A percentile compares a stretch with the other conserved stretches of the same genome.
Conservation (phyloP, 768 basidiomycete genomes). For the Boletus fagicola region DNA sequence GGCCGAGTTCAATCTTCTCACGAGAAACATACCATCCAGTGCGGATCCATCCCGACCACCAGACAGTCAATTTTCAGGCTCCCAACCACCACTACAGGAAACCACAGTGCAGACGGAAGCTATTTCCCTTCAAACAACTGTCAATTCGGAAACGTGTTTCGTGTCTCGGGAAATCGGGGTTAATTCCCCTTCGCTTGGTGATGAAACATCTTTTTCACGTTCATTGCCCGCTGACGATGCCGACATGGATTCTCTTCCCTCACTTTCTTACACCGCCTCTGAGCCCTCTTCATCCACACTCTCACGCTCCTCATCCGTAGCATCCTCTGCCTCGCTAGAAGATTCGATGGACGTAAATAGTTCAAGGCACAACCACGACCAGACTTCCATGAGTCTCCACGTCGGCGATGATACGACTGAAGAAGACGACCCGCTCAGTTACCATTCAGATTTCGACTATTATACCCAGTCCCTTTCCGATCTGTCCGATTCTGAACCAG, state of each 20-base stretch:
- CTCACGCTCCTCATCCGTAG: slow-evolving; percentile 44
- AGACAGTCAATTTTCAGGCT: background rate
- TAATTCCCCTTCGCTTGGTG: slow-evolving; percentile 9
- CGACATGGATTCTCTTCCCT: slow-evolving; percentile 35
- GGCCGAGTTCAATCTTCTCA: slow-evolving; percentile 9
- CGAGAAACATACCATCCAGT: background rate
- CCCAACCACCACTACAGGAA: background rate
- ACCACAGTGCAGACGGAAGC: background rate
- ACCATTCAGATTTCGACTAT: slow-evolving; percentile 38
- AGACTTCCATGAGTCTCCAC: background rate
- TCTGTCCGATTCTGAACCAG: slow-evolving; percentile 30
- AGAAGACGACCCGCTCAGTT: slow-evolving; percentile 34
- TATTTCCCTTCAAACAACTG: background rate
- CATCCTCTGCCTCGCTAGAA: slow-evolving; percentile 33
- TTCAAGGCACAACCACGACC: slow-evolving; percentile 14
- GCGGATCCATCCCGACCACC: slow-evolving; percentile 1
- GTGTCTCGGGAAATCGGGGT: slow-evolving; percentile 7
- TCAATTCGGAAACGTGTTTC: slow-evolving; percentile 5
- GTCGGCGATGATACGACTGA: slow-evolving; percentile 12
- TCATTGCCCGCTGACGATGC: slow-evolving; percentile 25
- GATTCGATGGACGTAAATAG: slow-evolving; percentile 19
- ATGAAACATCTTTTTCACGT: slow-evolving; percentile 24
- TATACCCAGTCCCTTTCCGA: slow-evolving; percentile 35
- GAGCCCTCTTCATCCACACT: slow-evolving; percentile 37
- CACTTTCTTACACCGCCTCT: slow-evolving; percentile 33